phyloP scores from a whole-genome alignment of 192 early-diverging fungal genomes.

The Spizellomyces punctatus region DNA sequence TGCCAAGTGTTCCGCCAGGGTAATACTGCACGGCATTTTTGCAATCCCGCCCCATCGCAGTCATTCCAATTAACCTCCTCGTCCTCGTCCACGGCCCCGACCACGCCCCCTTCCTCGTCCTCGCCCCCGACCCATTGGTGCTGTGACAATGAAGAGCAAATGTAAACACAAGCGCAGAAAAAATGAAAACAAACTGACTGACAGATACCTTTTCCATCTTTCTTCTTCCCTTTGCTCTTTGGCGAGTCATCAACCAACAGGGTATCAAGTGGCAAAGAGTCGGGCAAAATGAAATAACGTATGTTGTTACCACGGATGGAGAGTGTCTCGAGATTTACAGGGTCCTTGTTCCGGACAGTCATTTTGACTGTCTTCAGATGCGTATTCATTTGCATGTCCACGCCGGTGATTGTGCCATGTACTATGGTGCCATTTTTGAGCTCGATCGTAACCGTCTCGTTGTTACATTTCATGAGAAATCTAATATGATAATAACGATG shows the following conservation, averaged over 20 bases:
- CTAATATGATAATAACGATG: constrained; percentile 41
- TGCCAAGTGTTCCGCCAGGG: no score
- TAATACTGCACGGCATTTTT: no score
- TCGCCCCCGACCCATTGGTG: constrained; percentile 22
- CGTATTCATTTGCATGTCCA: constrained; percentile 99
- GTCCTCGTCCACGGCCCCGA: constrained; percentile 74
- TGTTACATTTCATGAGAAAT: constrained; percentile 97
- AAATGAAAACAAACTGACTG: neutral
- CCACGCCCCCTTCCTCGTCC: constrained; percentile 62
- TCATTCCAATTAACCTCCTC: constrained; percentile 62
- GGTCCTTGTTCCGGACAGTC: constrained; percentile 93
- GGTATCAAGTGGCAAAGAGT: constrained; percentile 92
- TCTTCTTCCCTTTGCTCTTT: constrained; percentile 85
- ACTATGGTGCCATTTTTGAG: constrained; percentile 98
- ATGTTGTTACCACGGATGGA: constrained; percentile 95
- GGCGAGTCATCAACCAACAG: constrained; percentile 94
- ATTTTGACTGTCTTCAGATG: constrained; percentile 98
- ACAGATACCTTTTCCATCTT: constrained; percentile 15
- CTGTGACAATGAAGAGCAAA: neutral
- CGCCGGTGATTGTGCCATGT: constrained; percentile 92
- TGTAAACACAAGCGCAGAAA: neutral
- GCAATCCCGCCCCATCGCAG: constrained; percentile 31
- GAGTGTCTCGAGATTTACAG: constrained; percentile 86
- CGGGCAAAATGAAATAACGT: constrained; percentile 92
- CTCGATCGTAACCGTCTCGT: constrained; percentile 98